phyloP scores from a whole-genome alignment of 345 rosid genomes.

The Dipteronia sinensis region DNA sequence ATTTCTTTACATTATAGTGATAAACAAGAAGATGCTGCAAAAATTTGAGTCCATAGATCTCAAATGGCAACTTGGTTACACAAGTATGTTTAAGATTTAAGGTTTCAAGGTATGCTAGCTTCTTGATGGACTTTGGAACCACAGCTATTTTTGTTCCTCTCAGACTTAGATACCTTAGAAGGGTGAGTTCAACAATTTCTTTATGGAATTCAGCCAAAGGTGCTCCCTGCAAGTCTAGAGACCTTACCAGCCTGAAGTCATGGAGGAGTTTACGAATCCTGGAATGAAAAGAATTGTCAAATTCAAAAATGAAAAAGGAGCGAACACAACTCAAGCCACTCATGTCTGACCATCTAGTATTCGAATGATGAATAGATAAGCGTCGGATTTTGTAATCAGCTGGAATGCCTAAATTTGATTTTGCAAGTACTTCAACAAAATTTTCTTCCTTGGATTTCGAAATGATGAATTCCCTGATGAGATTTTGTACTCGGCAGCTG shows the following conservation, averaged over 20 bases:
- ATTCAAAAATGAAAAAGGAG: not conserved
- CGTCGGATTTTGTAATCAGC: not conserved
- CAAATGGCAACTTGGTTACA: not conserved
- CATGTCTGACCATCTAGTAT: not conserved
- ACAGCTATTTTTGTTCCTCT: not conserved
- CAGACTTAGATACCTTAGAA: constrained; percentile 6
- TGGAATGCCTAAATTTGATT: not conserved
- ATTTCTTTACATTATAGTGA: not conserved
- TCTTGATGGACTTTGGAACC: constrained; percentile 11
- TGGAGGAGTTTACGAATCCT: not conserved
- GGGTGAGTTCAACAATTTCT: not conserved
- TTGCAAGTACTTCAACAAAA: not conserved
- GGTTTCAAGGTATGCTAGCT: constrained; percentile 5
- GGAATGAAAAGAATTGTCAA: not conserved
- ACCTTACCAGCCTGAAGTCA: not conserved
- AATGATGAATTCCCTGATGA: constrained; percentile 17
- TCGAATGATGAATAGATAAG: not conserved
- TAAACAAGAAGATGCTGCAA: constrained; percentile 16
- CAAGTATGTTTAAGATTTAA: not conserved
- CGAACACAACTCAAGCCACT: not conserved
- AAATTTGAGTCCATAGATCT: constrained; percentile 4
- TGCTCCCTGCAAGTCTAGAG: not conserved
- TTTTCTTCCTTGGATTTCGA: constrained; percentile 13
- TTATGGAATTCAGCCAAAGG: not conserved
- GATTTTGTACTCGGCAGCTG: constrained; percentile 18